phyloP scores from a whole-genome alignment of 225 moss, liverwort and hornwort genomes.

The Sphagnum contortum region DNA sequence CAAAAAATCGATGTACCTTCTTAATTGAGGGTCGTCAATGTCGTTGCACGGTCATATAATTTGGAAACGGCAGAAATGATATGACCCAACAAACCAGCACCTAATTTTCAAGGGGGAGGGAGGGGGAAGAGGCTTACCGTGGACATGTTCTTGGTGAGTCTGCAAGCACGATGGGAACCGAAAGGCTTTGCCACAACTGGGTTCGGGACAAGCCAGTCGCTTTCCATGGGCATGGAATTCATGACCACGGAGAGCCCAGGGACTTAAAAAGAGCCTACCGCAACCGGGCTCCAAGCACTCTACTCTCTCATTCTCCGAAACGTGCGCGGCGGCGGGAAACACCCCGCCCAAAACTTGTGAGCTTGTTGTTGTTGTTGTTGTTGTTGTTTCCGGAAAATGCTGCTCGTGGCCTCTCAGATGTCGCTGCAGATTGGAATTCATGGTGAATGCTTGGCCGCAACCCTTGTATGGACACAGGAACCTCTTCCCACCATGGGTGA shows the following conservation, averaged over 20 bases:
- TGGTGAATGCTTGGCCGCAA: conserved; percentile 33
- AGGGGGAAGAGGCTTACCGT: conserved; percentile 25
- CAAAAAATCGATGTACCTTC: no score
- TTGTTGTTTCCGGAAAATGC: neutral
- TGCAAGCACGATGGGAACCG: conserved; percentile 37
- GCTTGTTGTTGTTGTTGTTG: no score
- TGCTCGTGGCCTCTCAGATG: conserved; percentile 47
- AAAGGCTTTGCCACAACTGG: conserved; percentile 45
- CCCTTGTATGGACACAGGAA: conserved; percentile 36
- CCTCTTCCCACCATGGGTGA: conserved; percentile 31
- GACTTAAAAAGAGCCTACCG: neutral
- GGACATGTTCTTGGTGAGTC: conserved; percentile 36
- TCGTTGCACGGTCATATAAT: neutral
- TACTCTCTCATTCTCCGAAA: no score
- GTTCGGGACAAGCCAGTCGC: conserved; percentile 16
- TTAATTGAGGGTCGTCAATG: neutral
- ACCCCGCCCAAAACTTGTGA: no score
- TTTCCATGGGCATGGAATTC: conserved; percentile 4
- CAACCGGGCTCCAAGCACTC: conserved; percentile 1
- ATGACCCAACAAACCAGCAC: neutral
- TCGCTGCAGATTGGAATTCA: conserved; percentile 39
- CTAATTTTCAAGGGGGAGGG: neutral
- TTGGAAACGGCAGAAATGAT: neutral
- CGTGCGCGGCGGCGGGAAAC: no score
- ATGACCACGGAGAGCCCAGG: neutral